Conservation (phyloP, 176 grass and related monocot species). For the Elaeis guineensis region DNA sequence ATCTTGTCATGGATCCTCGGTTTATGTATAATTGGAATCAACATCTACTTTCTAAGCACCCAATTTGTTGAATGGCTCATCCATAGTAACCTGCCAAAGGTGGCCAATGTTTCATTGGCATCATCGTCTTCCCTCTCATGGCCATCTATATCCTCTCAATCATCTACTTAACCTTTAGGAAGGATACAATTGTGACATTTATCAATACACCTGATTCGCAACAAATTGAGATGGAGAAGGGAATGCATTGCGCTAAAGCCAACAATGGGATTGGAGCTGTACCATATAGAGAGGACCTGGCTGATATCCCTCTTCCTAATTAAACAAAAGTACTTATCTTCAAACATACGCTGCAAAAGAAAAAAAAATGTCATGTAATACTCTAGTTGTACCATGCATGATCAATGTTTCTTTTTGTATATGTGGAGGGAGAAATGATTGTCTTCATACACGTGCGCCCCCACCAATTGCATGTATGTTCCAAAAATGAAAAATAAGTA, state of each 20-base stretch:
- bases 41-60: slow-evolving; percentile 80
- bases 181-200: slow-evolving; percentile 51
- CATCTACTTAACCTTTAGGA: slow-evolving; percentile 56
- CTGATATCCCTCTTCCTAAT: slow-evolving; percentile 49
- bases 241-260: not conserved
- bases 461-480: no score
- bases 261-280: slow-evolving; percentile 15
- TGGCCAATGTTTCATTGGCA: slow-evolving; percentile 33
- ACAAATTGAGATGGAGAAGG: slow-evolving; percentile 39
- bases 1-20: slow-evolving; percentile 58
- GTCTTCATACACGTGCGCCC: no score
- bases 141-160: slow-evolving; percentile 38
- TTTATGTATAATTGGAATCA: slow-evolving; percentile 49
- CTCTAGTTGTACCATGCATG: no score
- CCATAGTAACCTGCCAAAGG: slow-evolving; percentile 46
- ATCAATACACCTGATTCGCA: slow-evolving; percentile 21
- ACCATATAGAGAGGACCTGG: slow-evolving; percentile 59
- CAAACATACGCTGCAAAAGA: no score
- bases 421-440: no score
- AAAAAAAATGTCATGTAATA: no score
- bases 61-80: slow-evolving; percentile 50
- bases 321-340: slow-evolving; percentile 5
- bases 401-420: no score
- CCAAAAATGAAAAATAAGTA: no score
- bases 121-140: slow-evolving; percentile 55